Base-by-base conservation (phyloP, 257 asterid species). In the Solanum piurae region DNA sequence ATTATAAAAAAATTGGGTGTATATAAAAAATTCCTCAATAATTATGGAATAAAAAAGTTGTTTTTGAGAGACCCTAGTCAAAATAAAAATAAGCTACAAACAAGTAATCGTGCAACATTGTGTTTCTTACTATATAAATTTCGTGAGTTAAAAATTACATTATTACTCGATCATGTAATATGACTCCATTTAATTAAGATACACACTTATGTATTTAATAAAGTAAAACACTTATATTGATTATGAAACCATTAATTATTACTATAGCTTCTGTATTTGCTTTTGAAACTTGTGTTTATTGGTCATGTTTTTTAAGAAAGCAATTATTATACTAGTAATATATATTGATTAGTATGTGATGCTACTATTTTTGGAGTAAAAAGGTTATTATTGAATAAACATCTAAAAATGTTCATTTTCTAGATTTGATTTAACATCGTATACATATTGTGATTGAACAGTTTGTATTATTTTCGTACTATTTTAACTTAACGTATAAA, bases 51-150 rank as follows among this genome's bases (percentile, higher is more conserved):
- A 8, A 2, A 60, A 8, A 60, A 2, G 2, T 21, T 21, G 3
- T 60, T 60, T 21, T 23, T 2, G 0, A 8, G 0, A 20, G 0
- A 13, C 5, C 3, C 12, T 58, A 7, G 11, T 20, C 0, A 9
- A 3, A 58, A 58, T 46, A 20, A 58, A 58, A 20, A 55, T 58
- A 58, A 58, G 25, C n/a, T 20, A 58, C 12, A 20, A 58, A 0
- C 5, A 58, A 58, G 25, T 20, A 21, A 58, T 58, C 25, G 11
- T 0, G 12, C 66, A 58, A 58, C 66, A 58, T 58, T 20, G 12
- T 58, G 20, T 46, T 46, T 46, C 55, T 58, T 16, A 16, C 4
- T 58, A 58, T 7, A 58, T 20, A 58, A 20, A 3, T 21, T 9
- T 58, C 23, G n/a, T 20, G 66, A 20, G 25, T 58, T 58, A 20